Evolutionary conservation across 169 alveolate genomes (phyloP).

Genomic region (Perkinsus marinus): DNA sequence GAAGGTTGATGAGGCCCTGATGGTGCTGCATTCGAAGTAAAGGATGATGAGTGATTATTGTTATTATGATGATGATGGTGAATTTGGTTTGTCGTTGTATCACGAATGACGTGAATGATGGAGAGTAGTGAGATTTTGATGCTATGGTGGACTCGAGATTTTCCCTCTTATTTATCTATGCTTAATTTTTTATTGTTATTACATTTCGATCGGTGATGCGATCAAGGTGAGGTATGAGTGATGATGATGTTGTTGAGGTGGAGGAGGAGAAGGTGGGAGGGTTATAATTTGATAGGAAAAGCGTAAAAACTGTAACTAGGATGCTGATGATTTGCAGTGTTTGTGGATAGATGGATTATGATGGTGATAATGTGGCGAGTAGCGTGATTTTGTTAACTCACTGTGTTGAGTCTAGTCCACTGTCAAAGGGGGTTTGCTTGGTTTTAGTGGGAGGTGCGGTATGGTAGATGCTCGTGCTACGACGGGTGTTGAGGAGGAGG

Average conservation of each 20-base stretch:
- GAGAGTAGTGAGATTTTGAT: neutral
- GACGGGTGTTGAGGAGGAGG: too few relatives aligned
- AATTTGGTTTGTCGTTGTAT: neutral
- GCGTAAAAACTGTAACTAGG: neutral
- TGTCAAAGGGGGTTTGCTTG: neutral
- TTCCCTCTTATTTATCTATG: neutral
- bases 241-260: neutral
- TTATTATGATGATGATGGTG: neutral
- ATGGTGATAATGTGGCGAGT: neutral
- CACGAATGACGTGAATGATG: neutral
- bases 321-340: neutral
- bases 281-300: neutral
- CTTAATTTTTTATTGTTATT: neutral
- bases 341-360: neutral
- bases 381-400: neutral
- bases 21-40: constrained; percentile 46
- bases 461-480: too few relatives aligned
- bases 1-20: constrained; percentile 78
- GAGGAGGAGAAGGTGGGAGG: too few relatives aligned
- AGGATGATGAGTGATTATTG: neutral
- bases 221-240: neutral
- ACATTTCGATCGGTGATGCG: neutral
- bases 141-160: too few relatives aligned
- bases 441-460: too few relatives aligned
- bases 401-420: neutral